Percentiles rank a stretch among this genome's conserved stretches.
These are phyloP conservation scores for Xeromyces bisporus DNA, from an alignment of 495 filamentous ascomycete genomes.

Conservation along the genomic window DNA sequence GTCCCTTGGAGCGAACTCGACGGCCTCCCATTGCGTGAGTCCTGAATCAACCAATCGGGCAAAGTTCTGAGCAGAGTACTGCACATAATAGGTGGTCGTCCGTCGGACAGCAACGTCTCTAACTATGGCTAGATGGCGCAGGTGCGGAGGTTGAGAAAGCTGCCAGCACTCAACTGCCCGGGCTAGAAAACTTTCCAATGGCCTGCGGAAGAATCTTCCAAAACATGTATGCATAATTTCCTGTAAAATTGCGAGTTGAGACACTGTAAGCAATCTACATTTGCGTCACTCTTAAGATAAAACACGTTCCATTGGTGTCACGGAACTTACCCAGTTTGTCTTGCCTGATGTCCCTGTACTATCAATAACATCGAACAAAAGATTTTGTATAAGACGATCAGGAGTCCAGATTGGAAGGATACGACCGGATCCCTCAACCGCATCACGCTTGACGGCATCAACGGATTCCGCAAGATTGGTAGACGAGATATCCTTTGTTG, in stretches of 20 bases:
- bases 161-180: constrained; percentile 43
- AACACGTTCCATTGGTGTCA: no score
- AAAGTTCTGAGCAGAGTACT: constrained; percentile 41
- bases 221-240: constrained; percentile 31
- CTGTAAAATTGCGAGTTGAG: no score
- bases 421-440: constrained; percentile 18
- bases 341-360: constrained; percentile 32
- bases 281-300: no score
- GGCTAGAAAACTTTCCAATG: constrained; percentile 37
- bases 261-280: constrained; percentile 4
- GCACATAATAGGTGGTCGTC: constrained; percentile 38
- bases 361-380: constrained; percentile 37
- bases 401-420: constrained; percentile 38
- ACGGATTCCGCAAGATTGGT: constrained; percentile 9
- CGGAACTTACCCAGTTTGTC: constrained; percentile 30
- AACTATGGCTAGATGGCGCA: constrained; percentile 46
- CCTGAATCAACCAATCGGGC: constrained; percentile 39
- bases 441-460: constrained; percentile 11
- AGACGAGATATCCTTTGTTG: constrained; percentile 6
- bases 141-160: constrained; percentile 42
- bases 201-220: constrained; percentile 39
- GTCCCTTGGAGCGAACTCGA: constrained; percentile 28
- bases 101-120: constrained; percentile 38
- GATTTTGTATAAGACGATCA: constrained; percentile 33
- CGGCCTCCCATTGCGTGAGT: constrained; percentile 39